Evolutionary conservation across 1,284 basidiomycete genomes (phyloP).

Genomic region (Pterulicium gracile): DNA sequence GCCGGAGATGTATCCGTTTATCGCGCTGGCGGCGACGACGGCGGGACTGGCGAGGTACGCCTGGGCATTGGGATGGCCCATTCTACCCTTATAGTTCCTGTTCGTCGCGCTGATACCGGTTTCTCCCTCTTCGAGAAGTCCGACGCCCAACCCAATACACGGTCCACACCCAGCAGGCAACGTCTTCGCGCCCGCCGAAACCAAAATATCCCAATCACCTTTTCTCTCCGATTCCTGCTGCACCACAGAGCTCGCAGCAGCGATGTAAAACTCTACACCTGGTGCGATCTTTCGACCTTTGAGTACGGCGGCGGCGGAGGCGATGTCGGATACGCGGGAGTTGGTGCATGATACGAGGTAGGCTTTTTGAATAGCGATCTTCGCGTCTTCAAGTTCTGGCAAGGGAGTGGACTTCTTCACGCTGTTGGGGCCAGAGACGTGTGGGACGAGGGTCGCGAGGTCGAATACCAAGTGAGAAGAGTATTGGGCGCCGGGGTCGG

Average conservation of each 20-base stretch:
- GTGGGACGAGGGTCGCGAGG: conserved; percentile 87
- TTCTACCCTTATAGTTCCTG: conserved; percentile 97
- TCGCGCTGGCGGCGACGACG: conserved; percentile 92
- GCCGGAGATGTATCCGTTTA: conserved; percentile 85
- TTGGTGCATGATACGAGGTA: conserved; percentile 99
- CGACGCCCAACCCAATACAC: conserved; percentile 93
- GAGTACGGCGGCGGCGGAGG: conserved; percentile 85
- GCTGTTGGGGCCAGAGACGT: conserved; percentile 95
- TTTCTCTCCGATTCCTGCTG: conserved; percentile 81
- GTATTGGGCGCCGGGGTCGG: conserved; percentile 79
- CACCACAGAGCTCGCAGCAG: conserved; percentile 87
- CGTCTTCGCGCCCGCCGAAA: conserved; percentile 83
- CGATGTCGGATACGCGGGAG: conserved; percentile 91
- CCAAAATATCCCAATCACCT: conserved; percentile 85
- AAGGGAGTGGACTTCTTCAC: conserved; percentile 95
- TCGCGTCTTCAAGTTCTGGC: conserved; percentile 62
- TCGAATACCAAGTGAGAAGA: conserved; percentile 87
- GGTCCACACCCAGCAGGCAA: conserved; percentile 96
- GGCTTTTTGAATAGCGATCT: conserved; percentile 89
- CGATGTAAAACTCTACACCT: conserved; percentile 96
- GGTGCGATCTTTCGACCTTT: conserved; percentile 77
- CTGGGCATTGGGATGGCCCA: conserved; percentile 92
- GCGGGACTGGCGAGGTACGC: conserved; percentile 96
- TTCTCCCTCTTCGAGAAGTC: conserved; percentile 89
- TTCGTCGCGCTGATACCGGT: conserved; percentile 97